phyloP scores from a whole-genome alignment of 2,329 filamentous ascomycete species.

The Passalora sequoiae region DNA sequence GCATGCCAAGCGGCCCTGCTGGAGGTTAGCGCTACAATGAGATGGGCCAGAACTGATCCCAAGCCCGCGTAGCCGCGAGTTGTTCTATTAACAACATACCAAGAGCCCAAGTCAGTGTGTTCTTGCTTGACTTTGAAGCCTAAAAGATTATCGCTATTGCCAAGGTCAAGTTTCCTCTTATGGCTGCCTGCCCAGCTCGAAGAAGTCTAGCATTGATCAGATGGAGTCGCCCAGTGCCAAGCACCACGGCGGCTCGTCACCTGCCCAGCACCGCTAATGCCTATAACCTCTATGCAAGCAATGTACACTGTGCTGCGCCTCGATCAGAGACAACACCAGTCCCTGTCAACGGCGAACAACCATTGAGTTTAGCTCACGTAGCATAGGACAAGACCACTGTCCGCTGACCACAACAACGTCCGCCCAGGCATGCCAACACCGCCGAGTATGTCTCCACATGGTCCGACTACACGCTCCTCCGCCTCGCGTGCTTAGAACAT shows the following conservation, averaged over 20 bases:
- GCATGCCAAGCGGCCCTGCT: neutral
- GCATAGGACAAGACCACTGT: too few species aligned
- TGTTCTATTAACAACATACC: neutral
- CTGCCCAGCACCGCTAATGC: constrained; percentile 1
- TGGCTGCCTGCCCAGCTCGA: neutral
- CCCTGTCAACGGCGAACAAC: too few species aligned
- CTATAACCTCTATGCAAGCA: neutral
- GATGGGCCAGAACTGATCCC: too few species aligned
- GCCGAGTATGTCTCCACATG: constrained; percentile 4
- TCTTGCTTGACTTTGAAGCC: constrained; percentile 4
- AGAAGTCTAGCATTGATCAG: neutral
- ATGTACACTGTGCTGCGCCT: constrained; percentile 5
- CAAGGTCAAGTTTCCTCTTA: constrained; percentile 1
- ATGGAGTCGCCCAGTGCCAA: neutral
- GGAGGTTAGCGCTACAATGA: neutral
- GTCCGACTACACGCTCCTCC: constrained; percentile 4
- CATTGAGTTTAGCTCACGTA: too few species aligned
- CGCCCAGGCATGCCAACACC: constrained; percentile 17
- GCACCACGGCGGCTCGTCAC: neutral
- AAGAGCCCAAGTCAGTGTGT: neutral
- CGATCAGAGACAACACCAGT: too few species aligned
- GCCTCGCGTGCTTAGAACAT: constrained; percentile 6
- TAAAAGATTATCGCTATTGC: constrained; percentile 4
- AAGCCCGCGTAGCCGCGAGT: neutral
- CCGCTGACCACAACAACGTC: neutral